A percentile compares a stretch with the other conserved stretches of the same genome.
These are phyloP conservation scores for Akanthomyces muscarius DNA, from an alignment of 2,329 filamentous ascomycete species.

Conservation along the genomic window DNA sequence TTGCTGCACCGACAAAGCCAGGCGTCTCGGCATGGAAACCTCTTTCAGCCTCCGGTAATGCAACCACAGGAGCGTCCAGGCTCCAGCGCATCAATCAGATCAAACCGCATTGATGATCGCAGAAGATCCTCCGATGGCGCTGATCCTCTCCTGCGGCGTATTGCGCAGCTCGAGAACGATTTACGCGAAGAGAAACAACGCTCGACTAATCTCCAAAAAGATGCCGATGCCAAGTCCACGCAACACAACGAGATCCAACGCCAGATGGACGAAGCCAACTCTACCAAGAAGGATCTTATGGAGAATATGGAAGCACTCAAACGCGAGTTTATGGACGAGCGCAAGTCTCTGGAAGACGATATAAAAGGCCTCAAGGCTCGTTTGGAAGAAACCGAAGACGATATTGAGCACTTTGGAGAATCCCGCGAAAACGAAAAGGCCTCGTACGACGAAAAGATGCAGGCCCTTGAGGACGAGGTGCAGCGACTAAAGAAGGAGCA, in stretches of 20 bases:
- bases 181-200: constrained; percentile 69
- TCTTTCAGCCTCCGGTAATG: constrained; percentile 49
- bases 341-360: constrained; percentile 77
- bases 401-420: constrained; percentile 79
- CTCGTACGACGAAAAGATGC: constrained; percentile 63
- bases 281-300: constrained; percentile 89
- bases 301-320: constrained; percentile 92
- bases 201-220: constrained; percentile 63
- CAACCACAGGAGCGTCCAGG: constrained; percentile 48
- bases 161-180: constrained; percentile 71
- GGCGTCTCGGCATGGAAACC: constrained; percentile 49
- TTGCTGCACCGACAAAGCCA: constrained; percentile 79
- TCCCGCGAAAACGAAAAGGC: constrained; percentile 79
- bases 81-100: constrained; percentile 46
- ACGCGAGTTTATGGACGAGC: constrained; percentile 79
- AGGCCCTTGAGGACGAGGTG: constrained; percentile 66
- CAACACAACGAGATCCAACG: constrained; percentile 59
- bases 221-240: constrained; percentile 55
- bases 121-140: constrained; percentile 44
- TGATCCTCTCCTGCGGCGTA: constrained; percentile 44
- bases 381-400: constrained; percentile 86
- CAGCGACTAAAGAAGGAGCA: constrained; percentile 57
- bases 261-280: constrained; percentile 79
- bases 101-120: constrained; percentile 41
- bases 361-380: constrained; percentile 70